A percentile compares a stretch with the other conserved stretches of the same genome.
These are phyloP conservation scores for Dactylellina parvicollis DNA, from an alignment of 2,329 filamentous ascomycete genomes.

Conservation along the genomic window DNA sequence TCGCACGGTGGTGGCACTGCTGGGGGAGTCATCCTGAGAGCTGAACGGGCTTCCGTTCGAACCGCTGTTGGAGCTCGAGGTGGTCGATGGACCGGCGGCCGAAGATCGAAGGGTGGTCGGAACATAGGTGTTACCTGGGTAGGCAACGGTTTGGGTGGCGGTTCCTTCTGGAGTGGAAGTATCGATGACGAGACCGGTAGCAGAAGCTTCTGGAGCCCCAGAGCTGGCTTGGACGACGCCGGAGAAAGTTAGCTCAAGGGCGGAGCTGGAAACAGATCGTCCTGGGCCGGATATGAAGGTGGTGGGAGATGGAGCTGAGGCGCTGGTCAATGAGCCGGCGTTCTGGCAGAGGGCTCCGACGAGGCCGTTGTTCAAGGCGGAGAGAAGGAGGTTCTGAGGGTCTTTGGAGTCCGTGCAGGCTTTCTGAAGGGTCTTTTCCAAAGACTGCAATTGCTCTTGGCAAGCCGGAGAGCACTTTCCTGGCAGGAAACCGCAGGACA, in stretches of 20 bases:
- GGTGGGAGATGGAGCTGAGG: conserved; percentile 4
- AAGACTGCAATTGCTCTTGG: conserved; percentile 31
- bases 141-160: conserved; percentile 26
- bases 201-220: conserved; percentile 6
- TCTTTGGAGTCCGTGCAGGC: conserved; percentile 26
- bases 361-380: conserved; percentile 36
- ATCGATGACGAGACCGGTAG: conserved; percentile 47
- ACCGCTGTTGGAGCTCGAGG: conserved; percentile 4
- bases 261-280: conserved; percentile 17
- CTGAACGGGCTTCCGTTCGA: conserved; percentile 48
- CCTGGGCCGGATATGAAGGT: conserved; percentile 39
- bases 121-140: conserved; percentile 28
- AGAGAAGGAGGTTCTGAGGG: conserved; percentile 12
- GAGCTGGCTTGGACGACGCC: conserved; percentile 30
- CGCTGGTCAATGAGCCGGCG: neutral
- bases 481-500: conserved; percentile 43
- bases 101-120: conserved; percentile 41
- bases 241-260: conserved; percentile 17
- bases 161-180: conserved; percentile 29
- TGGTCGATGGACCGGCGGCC: conserved; percentile 6
- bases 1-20: conserved; percentile 21
- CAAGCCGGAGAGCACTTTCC: conserved; percentile 38
- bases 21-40: conserved; percentile 31
- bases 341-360: conserved; percentile 35
- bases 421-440: conserved; percentile 41